A percentile compares a stretch with the other conserved stretches of the same genome.
These are phyloP conservation scores for Medicago arabica DNA, from an alignment of 306 rosid species.

Conservation along the genomic window DNA sequence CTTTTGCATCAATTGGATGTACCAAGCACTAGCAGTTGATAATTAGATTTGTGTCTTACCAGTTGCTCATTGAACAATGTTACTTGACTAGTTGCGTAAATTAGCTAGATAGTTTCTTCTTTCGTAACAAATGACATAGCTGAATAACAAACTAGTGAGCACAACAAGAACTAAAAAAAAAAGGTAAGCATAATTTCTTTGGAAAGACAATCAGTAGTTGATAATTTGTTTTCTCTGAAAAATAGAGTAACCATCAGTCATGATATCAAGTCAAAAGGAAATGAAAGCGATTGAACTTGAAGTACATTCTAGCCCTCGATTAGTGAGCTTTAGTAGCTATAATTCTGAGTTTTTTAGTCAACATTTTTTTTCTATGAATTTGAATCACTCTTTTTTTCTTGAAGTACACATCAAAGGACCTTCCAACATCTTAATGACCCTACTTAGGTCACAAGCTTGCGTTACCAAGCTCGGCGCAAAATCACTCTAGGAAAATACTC, in stretches of 20 bases:
- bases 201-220: background rate
- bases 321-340: background rate
- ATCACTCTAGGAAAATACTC: background rate
- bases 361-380: background rate
- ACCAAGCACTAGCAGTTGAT: background rate
- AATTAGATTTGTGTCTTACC: background rate
- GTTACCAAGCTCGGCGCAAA: background rate
- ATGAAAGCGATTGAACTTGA: slow-evolving; percentile 2
- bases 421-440: too few relatives aligned
- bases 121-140: slow-evolving; percentile 21
- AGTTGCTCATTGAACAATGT: background rate
- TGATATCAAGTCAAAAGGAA: background rate
- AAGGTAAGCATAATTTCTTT: background rate
- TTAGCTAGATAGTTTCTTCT: slow-evolving; percentile 10
- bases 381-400: background rate
- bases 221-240: background rate
- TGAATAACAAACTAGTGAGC: slow-evolving; percentile 19
- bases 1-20: background rate
- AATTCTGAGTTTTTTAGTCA: background rate
- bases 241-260: background rate
- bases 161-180: background rate
- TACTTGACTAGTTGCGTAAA: background rate
- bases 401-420: too few relatives aligned
- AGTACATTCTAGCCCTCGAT: background rate
- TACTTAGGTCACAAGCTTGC: too few relatives aligned